Percentiles rank a stretch among this genome's conserved stretches.
Evolutionary conservation across 257 asterid species (phyloP).

Genomic region (Jacaranda copaia): DNA sequence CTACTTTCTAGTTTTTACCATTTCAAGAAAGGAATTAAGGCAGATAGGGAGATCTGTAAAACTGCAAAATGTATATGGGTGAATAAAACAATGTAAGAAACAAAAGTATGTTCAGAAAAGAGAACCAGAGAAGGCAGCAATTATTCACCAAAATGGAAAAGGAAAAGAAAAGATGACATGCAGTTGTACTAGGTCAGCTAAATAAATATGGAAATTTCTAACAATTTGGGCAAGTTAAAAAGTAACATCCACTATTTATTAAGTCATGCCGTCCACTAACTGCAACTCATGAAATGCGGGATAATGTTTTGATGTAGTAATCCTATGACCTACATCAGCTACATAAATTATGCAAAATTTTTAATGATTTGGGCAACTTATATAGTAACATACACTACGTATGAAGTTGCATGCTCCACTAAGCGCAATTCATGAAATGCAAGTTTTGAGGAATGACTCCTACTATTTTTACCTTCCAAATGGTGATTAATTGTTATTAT

Average conservation of each 20-base stretch:
- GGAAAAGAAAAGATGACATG: background rate
- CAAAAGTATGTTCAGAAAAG: background rate
- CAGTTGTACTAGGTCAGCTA: background rate
- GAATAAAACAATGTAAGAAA: background rate
- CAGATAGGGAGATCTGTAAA: no score
- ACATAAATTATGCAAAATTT: background rate
- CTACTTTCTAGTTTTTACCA: background rate
- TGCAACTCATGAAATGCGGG: no score
- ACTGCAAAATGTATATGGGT: no score
- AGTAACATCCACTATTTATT: background rate
- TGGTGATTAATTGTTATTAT: no score
- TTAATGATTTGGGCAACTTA: background rate
- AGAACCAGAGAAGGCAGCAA: slow-evolving; percentile 2
- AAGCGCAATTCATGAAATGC: no score
- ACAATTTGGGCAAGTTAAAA: background rate
- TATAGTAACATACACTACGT: background rate
- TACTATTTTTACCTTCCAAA: no score
- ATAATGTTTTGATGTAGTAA: no score
- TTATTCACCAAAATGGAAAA: background rate
- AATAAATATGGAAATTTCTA: no score
- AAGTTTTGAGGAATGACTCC: no score
- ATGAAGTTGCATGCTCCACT: background rate
- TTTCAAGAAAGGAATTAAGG: background rate
- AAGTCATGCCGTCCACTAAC: no score
- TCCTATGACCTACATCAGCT: no score